These are phyloP conservation scores for Aspergillus indologenus DNA, from an alignment of 495 filamentous ascomycete genomes.

Conservation along the genomic window DNA sequence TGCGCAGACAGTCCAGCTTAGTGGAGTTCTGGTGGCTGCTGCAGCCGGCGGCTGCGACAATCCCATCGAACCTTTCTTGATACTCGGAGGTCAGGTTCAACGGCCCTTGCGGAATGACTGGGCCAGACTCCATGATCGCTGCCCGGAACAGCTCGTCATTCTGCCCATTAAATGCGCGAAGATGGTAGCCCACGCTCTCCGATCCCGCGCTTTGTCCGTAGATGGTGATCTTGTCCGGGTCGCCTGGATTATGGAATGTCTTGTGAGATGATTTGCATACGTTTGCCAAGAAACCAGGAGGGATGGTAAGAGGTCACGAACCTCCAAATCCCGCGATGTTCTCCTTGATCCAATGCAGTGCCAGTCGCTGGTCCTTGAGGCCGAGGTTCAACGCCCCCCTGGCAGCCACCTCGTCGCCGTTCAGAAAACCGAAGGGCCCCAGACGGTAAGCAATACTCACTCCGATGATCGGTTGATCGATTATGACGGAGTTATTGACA, in stretches of 20 bases:
- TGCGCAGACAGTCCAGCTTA: constrained; percentile 37
- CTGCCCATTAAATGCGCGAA: constrained; percentile 41
- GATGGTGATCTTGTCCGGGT: constrained; percentile 48
- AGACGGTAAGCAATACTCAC: constrained; percentile 51
- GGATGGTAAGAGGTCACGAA: no score
- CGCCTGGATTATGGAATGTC: no score
- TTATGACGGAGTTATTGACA: constrained; percentile 41
- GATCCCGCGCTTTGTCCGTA: constrained; percentile 60
- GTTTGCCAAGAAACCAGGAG: no score
- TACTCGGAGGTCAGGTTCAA: constrained; percentile 26
- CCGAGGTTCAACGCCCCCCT: constrained; percentile 39
- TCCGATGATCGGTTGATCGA: constrained; percentile 47
- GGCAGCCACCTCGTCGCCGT: constrained; percentile 29
- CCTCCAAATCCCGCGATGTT: constrained; percentile 41
- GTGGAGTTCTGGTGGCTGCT: constrained; percentile 22
- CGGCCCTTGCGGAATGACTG: constrained; percentile 24
- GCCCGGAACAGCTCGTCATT: constrained; percentile 51
- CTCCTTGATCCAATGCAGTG: constrained; percentile 51
- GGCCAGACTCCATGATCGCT: constrained; percentile 49
- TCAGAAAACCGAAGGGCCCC: constrained; percentile 42
- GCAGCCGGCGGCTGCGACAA: constrained; percentile 32
- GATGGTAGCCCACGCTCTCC: constrained; percentile 44
- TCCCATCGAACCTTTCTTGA: constrained; percentile 32
- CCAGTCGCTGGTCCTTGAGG: constrained; percentile 51
- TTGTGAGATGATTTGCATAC: no score